Percentiles rank a stretch among this genome's conserved stretches.
phyloP scores from a whole-genome alignment of 2,329 filamentous ascomycete species.

The Microsporum ferrugineum region DNA sequence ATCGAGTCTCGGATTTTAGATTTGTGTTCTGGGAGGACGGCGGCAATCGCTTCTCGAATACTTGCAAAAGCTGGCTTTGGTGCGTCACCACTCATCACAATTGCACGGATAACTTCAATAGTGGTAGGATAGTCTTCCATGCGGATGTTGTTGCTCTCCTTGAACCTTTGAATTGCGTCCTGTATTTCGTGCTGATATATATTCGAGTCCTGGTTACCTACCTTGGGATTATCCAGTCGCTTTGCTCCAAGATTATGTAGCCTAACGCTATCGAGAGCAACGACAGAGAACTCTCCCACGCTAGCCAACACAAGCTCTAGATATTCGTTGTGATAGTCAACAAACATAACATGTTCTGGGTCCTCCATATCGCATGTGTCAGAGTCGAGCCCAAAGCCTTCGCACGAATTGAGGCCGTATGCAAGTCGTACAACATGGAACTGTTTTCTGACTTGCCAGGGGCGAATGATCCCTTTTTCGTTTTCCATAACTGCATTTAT shows the following conservation, averaged over 20 bases:
- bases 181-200: too few relatives aligned
- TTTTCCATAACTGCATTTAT: neutral
- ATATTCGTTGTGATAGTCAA: conserved; percentile 4
- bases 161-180: too few relatives aligned
- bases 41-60: neutral
- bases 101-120: neutral
- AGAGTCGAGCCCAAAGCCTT: neutral
- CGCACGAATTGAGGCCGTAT: neutral
- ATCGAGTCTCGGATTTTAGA: neutral
- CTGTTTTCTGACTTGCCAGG: neutral
- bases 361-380: neutral
- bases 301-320: neutral
- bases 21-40: neutral
- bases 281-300: neutral
- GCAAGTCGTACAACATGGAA: neutral
- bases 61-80: neutral
- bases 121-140: neutral
- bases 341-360: neutral
- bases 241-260: neutral
- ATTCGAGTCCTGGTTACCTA: too few relatives aligned
- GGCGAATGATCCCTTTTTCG: neutral
- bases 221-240: too few relatives aligned
- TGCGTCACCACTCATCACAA: conserved; percentile 5
- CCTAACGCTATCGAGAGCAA: neutral
- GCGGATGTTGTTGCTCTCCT: neutral